Evolutionary conservation across 805 yeast species (phyloP).

Genomic region (Sugiyamaella chiloensis): DNA sequence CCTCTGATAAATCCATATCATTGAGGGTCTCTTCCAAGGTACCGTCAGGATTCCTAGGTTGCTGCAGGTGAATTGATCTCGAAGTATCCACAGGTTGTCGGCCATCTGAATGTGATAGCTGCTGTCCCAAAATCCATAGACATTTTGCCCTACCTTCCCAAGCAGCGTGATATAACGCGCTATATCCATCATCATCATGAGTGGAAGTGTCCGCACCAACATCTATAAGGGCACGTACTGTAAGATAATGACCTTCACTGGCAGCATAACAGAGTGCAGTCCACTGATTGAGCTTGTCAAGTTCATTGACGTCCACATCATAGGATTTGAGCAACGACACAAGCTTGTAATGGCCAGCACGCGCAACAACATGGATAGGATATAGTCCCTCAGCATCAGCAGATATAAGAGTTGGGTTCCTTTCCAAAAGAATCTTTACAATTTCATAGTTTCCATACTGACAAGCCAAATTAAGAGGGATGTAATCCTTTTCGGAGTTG

Average conservation of each 20-base stretch:
- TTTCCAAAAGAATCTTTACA: constrained; percentile 57
- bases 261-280: constrained; percentile 91
- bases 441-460: constrained; percentile 73
- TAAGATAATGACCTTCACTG: constrained; percentile 70
- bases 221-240: constrained; percentile 67
- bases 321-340: constrained; percentile 61
- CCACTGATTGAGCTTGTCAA: constrained; percentile 89
- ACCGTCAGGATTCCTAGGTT: neutral
- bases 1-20: constrained; percentile 24
- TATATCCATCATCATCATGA: constrained; percentile 73
- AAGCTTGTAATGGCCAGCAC: constrained; percentile 71
- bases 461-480: constrained; percentile 78
- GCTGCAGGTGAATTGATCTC: constrained; percentile 4
- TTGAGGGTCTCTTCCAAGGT: constrained; percentile 16
- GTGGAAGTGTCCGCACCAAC: constrained; percentile 67
- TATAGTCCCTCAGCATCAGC: constrained; percentile 81
- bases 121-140: constrained; percentile 58
- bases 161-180: constrained; percentile 84
- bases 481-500: constrained; percentile 45
- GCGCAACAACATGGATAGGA: constrained; percentile 85
- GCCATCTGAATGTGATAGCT: constrained; percentile 3
- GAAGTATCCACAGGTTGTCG: constrained; percentile 13
- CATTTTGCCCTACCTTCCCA: constrained; percentile 93
- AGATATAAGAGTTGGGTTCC: constrained; percentile 39
- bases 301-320: constrained; percentile 61